A percentile compares a stretch with the other conserved stretches of the same genome.
Conservation (phyloP, 441 rosid species). For the Biscutella laevigata region DNA sequence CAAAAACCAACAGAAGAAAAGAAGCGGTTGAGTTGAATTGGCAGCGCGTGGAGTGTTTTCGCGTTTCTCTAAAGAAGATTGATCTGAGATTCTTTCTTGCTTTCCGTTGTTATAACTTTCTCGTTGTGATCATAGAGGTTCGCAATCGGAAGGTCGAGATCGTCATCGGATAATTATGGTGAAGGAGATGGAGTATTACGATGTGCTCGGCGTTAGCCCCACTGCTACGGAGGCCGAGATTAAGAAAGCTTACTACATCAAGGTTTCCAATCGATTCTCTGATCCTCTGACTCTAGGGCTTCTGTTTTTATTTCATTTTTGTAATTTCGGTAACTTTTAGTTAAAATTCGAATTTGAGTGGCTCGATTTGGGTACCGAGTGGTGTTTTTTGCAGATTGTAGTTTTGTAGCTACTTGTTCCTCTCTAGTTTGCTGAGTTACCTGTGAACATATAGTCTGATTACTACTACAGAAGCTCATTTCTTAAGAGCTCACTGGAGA, state of each 20-base stretch:
- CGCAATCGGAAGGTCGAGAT: background rate
- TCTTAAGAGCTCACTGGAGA: too few species aligned
- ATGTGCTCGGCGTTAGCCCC: slow-evolving; percentile 88
- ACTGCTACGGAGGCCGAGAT: slow-evolving; percentile 87
- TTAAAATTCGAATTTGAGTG: background rate
- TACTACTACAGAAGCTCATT: too few species aligned
- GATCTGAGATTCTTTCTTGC: background rate
- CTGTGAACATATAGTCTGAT: too few species aligned
- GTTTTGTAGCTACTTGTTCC: too few species aligned
- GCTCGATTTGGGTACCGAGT: background rate
- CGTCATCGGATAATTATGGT: slow-evolving; percentile 44
- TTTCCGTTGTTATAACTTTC: background rate
- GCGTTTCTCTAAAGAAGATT: background rate
- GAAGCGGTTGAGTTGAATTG: slow-evolving; percentile 17
- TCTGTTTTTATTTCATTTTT: background rate
- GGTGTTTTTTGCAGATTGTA: too few species aligned
- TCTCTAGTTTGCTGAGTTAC: too few species aligned
- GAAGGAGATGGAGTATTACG: slow-evolving; percentile 90
- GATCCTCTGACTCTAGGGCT: background rate
- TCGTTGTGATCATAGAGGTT: slow-evolving; percentile 6
- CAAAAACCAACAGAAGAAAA: background rate
- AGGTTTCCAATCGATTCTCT: slow-evolving; percentile 35
- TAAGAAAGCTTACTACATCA: slow-evolving; percentile 92
- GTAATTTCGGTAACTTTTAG: background rate
- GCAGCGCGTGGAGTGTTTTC: slow-evolving; percentile 19